Evolutionary conservation across 164 flowering plant species (phyloP), one percentile per base, ranked within the genome.

Genomic region (Warburgia ugandensis): DNA sequence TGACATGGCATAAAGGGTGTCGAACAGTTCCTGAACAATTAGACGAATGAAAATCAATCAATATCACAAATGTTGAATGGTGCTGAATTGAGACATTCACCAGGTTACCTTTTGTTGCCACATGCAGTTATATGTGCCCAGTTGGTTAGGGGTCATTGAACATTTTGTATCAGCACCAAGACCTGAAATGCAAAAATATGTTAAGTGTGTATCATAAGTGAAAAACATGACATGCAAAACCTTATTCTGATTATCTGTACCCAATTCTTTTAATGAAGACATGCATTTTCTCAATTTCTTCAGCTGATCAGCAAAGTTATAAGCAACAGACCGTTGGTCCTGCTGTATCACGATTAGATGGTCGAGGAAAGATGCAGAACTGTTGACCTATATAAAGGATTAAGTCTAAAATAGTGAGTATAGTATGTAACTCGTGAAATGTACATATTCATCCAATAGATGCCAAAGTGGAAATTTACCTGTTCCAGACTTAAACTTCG

Each of bases 51-150:
- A 23, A 11, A 37, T 22, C 10, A 13, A 44, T 52, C 43, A 55
- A 4, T 20, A 40, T 38, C 38, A 23, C 9, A 39, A 27, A 10
- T 8, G 23, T 17, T 6, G 33, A 53, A 55, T 21, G 20, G 5
- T 28, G 27, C 4, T 27, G 19, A 28, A 27, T 14, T 14, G 5
- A 28, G 32, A 27, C 14, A 12, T 28, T 9, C 10, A 1, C 17
- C n/a, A 35, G 16, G 49, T 38, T 46, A 83, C 97, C 85, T 94
- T 94, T 50, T 89, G 99, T 43, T 75, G 73, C 97, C 96, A 84
- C 92, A 94, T 73, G 73, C 80, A 86, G 45, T 52, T 60, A 27
- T 68, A 46, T 36, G 54, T 63, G 33, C 61, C 71, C 59, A 50
- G 65, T 37, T 81, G 96, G 44, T 69, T 74, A 28, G 52, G 64